Base-by-base conservation (phyloP, 805 yeast species). In the Cephaloascus fragrans region DNA sequence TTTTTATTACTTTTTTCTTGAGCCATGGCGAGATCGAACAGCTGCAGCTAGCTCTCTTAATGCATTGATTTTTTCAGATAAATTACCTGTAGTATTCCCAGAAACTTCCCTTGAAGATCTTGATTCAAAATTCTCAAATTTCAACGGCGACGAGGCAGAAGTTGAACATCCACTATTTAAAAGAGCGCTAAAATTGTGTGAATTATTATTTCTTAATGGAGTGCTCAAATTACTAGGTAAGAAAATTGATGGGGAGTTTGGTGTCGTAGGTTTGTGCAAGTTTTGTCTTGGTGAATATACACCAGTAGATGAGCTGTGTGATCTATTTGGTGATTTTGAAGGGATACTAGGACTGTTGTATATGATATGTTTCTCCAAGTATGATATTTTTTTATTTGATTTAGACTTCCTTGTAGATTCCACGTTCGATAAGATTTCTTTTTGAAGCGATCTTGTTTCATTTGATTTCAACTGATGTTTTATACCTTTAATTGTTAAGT, bases 321-420 rank as follows among this genome's bases (percentile, higher is more conserved):
- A n/a, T n/a, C n/a, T n/a, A n/a, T n/a, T n/a, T n/a, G n/a, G n/a
- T n/a, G n/a, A n/a, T n/a, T n/a, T n/a, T n/a, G n/a, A n/a, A n/a
- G n/a, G n/a, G n/a, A n/a, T n/a, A n/a, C n/a, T n/a, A n/a, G n/a
- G n/a, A n/a, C n/a, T n/a, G n/a, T 6, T 6, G 28, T 23, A 8
- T 12, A 23, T 23, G 28, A 23, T 23, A 12, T 23, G 28, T 23
- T 23, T 23, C 12, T 23, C 28, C 12, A 23, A 23, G 12, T 23
- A 23, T 23, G 28, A 23, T 12, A 23, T 8, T 23, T 23, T 23
- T 23, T 23, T 23, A 23, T 23, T 6, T 23, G 28, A 12, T 23
- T 23, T 23, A 8, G 28, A 48, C 18, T 39, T 43, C 3, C 39
- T 52, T 19, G 48, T 43, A 20, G 32, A 48, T 2, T 38, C 43